Evolutionary conservation across 176 grass and related monocot genomes (phyloP).

Genomic region (Zoysia pacifica): DNA sequence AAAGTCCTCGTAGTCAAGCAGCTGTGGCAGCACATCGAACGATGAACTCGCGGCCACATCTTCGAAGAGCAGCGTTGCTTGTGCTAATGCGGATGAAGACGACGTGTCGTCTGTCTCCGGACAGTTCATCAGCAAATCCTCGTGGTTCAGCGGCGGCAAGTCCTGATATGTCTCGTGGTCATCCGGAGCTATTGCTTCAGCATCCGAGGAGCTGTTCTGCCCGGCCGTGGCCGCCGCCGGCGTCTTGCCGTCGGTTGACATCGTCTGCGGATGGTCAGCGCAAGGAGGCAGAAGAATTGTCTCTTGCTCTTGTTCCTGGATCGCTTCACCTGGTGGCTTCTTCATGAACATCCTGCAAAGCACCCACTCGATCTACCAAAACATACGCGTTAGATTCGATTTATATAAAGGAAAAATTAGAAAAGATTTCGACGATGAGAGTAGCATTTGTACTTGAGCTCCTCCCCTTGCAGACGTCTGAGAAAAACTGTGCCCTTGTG

Average conservation of each 20-base stretch:
- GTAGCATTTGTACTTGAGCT: background rate
- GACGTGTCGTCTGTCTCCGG: background rate
- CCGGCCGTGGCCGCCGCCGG: background rate
- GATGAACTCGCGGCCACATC: background rate
- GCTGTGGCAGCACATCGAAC: conserved; percentile 8
- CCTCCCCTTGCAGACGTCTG: background rate
- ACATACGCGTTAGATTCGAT: background rate
- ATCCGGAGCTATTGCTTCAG: background rate
- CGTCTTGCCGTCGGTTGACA: background rate
- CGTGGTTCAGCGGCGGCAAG: background rate
- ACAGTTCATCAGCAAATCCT: background rate
- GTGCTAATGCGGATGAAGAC: background rate
- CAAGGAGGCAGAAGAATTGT: background rate
- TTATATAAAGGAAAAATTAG: no score
- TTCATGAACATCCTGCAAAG: conserved; percentile 25
- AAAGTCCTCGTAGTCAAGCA: conserved; percentile 4
- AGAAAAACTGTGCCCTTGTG: background rate
- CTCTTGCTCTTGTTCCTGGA: background rate
- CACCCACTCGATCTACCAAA: conserved; percentile 27
- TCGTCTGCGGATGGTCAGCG: background rate
- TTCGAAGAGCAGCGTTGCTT: background rate
- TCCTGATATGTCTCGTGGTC: background rate
- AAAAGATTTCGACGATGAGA: background rate
- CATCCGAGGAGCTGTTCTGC: background rate
- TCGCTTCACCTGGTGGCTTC: background rate